Evolutionary conservation across 768 basidiomycete species (phyloP).

Genomic region (Lactarius vividus): DNA sequence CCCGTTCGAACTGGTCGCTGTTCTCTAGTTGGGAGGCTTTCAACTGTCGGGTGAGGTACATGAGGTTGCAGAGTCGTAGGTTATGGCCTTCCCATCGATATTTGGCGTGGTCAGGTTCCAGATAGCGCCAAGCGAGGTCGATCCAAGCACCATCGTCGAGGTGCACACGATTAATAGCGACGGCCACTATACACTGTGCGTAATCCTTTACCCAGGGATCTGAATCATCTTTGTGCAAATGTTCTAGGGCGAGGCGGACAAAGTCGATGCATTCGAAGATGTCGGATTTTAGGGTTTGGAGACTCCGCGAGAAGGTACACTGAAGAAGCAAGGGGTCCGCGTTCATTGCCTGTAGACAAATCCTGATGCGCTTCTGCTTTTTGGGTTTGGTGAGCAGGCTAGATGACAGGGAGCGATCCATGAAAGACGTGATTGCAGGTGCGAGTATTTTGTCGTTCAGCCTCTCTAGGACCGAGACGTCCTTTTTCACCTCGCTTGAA

Average conservation of each 20-base stretch:
- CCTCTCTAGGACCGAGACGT: not conserved
- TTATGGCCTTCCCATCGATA: not conserved
- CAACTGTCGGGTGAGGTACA: not conserved
- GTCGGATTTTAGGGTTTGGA: not conserved
- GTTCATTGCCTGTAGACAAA: not conserved
- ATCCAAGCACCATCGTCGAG: not conserved
- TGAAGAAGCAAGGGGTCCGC: not conserved
- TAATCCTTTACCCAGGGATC: not conserved
- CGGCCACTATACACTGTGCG: conserved; percentile 8
- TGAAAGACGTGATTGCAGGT: not conserved
- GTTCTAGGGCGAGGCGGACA: not conserved
- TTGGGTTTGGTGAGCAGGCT: not conserved
- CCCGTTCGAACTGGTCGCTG: not conserved
- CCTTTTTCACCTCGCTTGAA: not conserved
- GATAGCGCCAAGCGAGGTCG: not conserved
- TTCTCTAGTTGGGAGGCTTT: not conserved
- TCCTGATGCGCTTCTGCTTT: not conserved
- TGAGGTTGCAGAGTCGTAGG: conserved; percentile 1
- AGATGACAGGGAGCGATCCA: not conserved
- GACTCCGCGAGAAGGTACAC: not conserved
- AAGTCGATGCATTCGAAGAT: not conserved
- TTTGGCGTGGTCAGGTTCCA: not conserved
- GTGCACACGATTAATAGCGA: not conserved
- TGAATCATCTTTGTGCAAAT: not conserved
- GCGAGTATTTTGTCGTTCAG: not conserved